A percentile compares a stretch with the other conserved stretches of the same genome.
Evolutionary conservation across 495 filamentous ascomycete species (phyloP).

Genomic region (Aspergillus bertholletiae): DNA sequence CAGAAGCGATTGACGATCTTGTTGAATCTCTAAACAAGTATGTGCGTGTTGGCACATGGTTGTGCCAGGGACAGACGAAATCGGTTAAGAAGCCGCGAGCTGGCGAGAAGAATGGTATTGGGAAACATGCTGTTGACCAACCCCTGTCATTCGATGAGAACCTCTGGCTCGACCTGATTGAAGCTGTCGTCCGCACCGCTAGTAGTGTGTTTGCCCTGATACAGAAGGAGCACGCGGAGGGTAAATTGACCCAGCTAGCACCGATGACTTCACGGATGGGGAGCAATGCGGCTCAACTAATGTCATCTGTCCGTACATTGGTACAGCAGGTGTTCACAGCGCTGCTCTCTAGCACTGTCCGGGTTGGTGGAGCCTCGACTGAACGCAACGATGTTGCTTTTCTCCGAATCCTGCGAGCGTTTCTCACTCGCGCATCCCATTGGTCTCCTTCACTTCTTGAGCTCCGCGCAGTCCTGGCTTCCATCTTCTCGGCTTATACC

Average conservation of each 20-base stretch:
- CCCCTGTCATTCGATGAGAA: constrained; percentile 71
- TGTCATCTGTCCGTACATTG: constrained; percentile 63
- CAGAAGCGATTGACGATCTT: constrained; percentile 54
- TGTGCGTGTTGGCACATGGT: constrained; percentile 86
- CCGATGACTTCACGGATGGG: constrained; percentile 8
- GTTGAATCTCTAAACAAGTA: constrained; percentile 83
- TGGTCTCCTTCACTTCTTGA: constrained; percentile 85
- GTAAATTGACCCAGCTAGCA: constrained; percentile 9
- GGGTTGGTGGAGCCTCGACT: constrained; percentile 28
- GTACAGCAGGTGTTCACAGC: constrained; percentile 91
- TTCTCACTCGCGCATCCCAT: constrained; percentile 76
- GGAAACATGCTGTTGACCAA: constrained; percentile 46
- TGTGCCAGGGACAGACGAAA: constrained; percentile 87
- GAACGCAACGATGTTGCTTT: constrained; percentile 67
- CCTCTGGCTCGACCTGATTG: constrained; percentile 90
- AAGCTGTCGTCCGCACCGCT: constrained; percentile 76
- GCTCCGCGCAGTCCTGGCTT: constrained; percentile 75
- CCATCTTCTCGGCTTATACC: constrained; percentile 91
- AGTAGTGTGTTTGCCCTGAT: constrained; percentile 51
- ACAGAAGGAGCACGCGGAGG: constrained; percentile 19
- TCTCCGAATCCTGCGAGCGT: constrained; percentile 83
- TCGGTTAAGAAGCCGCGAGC: constrained; percentile 40
- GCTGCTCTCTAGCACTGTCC: constrained; percentile 65
- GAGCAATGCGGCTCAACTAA: constrained; percentile 42
- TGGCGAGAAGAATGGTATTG: constrained; percentile 34